Evolutionary conservation across 192 early-diverging fungal genomes (phyloP).

Genomic region (Funneliformis mosseae): DNA sequence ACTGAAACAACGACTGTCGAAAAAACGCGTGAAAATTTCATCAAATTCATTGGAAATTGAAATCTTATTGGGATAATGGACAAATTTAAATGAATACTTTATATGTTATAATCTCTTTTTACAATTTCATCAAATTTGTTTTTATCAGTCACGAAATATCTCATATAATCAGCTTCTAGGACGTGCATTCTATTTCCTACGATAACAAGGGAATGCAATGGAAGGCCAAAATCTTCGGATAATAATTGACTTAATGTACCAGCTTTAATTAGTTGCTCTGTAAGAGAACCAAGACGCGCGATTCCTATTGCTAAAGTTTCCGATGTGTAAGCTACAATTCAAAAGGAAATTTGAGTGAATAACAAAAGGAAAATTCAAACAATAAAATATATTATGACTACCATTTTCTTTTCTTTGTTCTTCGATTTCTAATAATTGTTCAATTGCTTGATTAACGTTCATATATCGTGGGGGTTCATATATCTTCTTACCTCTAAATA

Average conservation of each 20-base stretch:
- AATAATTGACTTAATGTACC: conserved; percentile 88
- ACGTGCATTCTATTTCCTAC: conserved; percentile 88
- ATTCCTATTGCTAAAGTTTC: conserved; percentile 90
- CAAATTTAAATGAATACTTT: background rate
- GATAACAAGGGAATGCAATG: conserved; percentile 92
- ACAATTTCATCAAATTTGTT: conserved; percentile 65
- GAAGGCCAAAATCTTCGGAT: conserved; percentile 87
- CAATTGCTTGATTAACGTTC: conserved; percentile 91
- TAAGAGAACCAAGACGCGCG: conserved; percentile 84
- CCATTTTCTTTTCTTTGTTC: conserved; percentile 70
- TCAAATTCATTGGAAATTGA: conserved; percentile 39
- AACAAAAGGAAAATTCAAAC: background rate
- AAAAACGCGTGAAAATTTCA: conserved; percentile 54
- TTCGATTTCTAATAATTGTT: conserved; percentile 93
- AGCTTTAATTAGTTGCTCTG: conserved; percentile 75
- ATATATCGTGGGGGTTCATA: conserved; percentile 99
- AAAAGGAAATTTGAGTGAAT: background rate
- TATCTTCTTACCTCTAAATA: conserved; percentile 75
- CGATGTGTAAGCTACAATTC: conserved; percentile 62
- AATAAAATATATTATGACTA: too few relatives aligned
- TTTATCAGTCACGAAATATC: conserved; percentile 73
- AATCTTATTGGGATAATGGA: background rate
- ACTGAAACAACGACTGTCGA: conserved; percentile 48
- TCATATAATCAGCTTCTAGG: conserved; percentile 88
- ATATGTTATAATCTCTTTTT: conserved; percentile 58